Evolutionary conservation across 805 yeast genomes (phyloP), one percentile per base, ranked within the genome.

Genomic region (Candida adriatica): DNA sequence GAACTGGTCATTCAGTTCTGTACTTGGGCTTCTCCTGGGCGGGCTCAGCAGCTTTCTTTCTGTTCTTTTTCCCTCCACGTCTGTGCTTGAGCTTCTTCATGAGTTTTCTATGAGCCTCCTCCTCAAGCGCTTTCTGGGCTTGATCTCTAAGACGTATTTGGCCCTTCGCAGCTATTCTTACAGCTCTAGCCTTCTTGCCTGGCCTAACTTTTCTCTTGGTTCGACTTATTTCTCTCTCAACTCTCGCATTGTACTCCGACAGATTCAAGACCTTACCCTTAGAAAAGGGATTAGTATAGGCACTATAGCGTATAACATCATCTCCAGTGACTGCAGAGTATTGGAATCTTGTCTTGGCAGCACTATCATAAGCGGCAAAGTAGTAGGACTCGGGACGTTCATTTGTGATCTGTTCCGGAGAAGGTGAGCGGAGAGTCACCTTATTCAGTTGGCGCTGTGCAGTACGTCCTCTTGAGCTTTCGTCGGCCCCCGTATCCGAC

Each of bases 11-110:
- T 26, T 45, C 48, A 7, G 50, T 45, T 43, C 48, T 39, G 25
- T 37, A 42, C 14, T 39, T 26, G n/a, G 47, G 43, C 28, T 40
- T 40, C 8, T 21, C 17, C n/a, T 26, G 24, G 1, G 26, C 23
- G 15, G 13, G 26, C 5, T 13, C 28, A n/a, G 25, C 17, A 1
- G 27, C 24, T 11, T 36, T 38, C 34, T 46, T 49, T 36, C 47
- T 46, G 18, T 48, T 37, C 42, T 42, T 45, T 26, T 43, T 46
- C 23, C 51, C 53, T 18, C 48, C 50, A 45, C 48, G 39, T 20
- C 37, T 46, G 14, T 37, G 43, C 19, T 42, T 39, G 4, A 40
- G 29, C 29, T 43, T 47, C 36, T 39, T 56, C 25, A 51, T 39
- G 36, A 34, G 21, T 29, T 48, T 44, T 23, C 34, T 34, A 18